Evolutionary conservation across 2,329 filamentous ascomycete species (phyloP).

Genomic region (Fusarium pininemorale): DNA sequence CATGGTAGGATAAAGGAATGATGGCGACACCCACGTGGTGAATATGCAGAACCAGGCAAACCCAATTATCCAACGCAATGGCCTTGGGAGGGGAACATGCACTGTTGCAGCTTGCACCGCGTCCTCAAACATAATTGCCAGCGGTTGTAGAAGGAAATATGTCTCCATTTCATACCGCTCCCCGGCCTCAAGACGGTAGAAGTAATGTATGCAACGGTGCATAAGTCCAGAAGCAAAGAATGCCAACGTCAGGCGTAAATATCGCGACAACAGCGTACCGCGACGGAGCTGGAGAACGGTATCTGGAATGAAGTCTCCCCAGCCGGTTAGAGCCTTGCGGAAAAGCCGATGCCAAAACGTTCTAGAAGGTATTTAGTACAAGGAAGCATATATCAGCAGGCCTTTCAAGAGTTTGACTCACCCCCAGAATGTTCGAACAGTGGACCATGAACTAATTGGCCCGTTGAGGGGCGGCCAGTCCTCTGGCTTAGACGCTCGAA

Average conservation of each 20-base stretch:
- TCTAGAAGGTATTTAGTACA: background rate
- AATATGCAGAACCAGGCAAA: background rate
- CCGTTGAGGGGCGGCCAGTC: slow-evolving; percentile 13
- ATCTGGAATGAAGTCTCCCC: background rate
- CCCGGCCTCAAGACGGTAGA: background rate
- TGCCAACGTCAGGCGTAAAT: background rate
- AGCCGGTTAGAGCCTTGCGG: background rate
- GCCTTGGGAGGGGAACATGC: background rate
- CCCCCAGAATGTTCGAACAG: slow-evolving; percentile 9
- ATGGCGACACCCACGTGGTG: background rate
- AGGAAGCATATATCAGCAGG: fast-evolving
- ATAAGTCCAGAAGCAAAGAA: background rate
- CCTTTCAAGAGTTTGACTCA: fast-evolving
- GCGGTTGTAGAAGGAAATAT: background rate
- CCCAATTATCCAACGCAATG: background rate
- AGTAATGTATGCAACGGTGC: background rate
- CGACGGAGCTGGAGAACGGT: background rate
- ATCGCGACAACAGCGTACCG: background rate
- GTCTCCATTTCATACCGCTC: background rate
- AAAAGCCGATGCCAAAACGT: slow-evolving; percentile 10
- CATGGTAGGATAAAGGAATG: background rate
- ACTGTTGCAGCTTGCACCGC: background rate
- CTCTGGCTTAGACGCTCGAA: background rate
- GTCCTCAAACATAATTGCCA: background rate
- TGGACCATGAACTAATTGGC: background rate